Conservation (phyloP, 176 grass and related monocot genomes). For the Alloteropsis semialata region DNA sequence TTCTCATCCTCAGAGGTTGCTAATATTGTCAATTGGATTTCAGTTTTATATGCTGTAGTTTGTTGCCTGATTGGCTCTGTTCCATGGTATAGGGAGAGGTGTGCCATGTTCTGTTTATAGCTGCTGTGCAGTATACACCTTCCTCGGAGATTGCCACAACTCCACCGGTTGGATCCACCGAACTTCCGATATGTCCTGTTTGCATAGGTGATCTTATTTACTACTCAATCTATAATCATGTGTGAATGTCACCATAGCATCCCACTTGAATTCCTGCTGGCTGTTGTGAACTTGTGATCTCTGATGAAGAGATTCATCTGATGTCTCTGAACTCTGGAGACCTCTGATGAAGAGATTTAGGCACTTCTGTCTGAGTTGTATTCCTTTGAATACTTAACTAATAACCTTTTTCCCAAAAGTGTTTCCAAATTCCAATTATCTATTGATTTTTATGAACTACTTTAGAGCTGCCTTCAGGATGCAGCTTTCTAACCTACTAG, state of each 20-base stretch:
- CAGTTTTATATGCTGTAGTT: conserved; percentile 31
- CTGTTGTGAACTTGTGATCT: neutral
- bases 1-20: conserved; percentile 77
- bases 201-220: conserved; percentile 82
- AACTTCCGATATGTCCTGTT: conserved; percentile 85
- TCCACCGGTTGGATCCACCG: conserved; percentile 67
- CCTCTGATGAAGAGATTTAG: no score
- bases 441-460: neutral
- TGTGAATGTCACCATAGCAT: neutral
- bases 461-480: neutral
- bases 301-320: neutral
- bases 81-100: conserved; percentile 69
- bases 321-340: no score
- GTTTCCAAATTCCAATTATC: neutral
- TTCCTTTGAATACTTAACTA: neutral
- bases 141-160: conserved; percentile 53
- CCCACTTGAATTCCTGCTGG: neutral
- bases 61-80: neutral
- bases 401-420: neutral
- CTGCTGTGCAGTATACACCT: conserved; percentile 60
- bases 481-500: neutral
- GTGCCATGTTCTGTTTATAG: conserved; percentile 83
- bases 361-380: neutral
- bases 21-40: neutral
- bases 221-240: neutral